Conservation (phyloP, 2,329 filamentous ascomycete genomes). For the Fusarium poae region DNA sequence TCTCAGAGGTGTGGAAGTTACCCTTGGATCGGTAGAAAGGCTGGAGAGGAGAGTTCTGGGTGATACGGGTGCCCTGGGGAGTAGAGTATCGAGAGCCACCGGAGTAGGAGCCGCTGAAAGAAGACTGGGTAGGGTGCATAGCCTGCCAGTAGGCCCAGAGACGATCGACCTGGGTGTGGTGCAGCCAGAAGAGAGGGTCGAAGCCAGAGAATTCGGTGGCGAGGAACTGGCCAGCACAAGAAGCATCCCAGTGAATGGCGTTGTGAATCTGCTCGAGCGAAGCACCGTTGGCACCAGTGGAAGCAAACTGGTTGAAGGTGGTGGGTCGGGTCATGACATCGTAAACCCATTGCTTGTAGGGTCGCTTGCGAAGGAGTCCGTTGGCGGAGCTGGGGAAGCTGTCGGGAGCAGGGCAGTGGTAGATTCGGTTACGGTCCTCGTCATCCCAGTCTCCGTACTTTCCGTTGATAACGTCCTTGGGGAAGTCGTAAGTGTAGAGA, state of each 20-base stretch:
- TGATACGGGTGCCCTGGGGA: slow-evolving; percentile 56
- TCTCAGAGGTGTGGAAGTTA: slow-evolving; percentile 59
- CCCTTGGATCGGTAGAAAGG: slow-evolving; percentile 62
- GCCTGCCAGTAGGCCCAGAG: slow-evolving; percentile 70
- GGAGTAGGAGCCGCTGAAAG: slow-evolving; percentile 54
- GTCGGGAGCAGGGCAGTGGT: slow-evolving; percentile 55
- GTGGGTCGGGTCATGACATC: slow-evolving; percentile 56
- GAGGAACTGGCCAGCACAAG: slow-evolving; percentile 59
- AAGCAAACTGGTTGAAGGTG: slow-evolving; percentile 54
- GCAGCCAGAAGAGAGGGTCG: slow-evolving; percentile 63
- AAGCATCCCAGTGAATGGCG: slow-evolving; percentile 57
- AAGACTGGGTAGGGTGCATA: slow-evolving; percentile 54
- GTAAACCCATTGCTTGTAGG: slow-evolving; percentile 59
- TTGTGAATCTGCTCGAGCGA: slow-evolving; percentile 62
- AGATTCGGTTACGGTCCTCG: slow-evolving; percentile 54
- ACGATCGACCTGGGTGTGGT: slow-evolving; percentile 72
- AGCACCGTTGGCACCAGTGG: slow-evolving; percentile 52
- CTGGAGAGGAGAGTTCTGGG: slow-evolving; percentile 60
- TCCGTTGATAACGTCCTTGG: slow-evolving; percentile 54
- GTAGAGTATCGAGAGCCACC: slow-evolving; percentile 58
- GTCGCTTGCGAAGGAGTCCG: slow-evolving; percentile 47
- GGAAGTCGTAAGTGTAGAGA: slow-evolving; percentile 65
- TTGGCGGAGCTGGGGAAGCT: slow-evolving; percentile 59
- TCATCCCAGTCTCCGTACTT: slow-evolving; percentile 54
- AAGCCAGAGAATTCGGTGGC: slow-evolving; percentile 58